Conservation (phyloP, 805 yeast species). For the Barnettozyma californica region DNA sequence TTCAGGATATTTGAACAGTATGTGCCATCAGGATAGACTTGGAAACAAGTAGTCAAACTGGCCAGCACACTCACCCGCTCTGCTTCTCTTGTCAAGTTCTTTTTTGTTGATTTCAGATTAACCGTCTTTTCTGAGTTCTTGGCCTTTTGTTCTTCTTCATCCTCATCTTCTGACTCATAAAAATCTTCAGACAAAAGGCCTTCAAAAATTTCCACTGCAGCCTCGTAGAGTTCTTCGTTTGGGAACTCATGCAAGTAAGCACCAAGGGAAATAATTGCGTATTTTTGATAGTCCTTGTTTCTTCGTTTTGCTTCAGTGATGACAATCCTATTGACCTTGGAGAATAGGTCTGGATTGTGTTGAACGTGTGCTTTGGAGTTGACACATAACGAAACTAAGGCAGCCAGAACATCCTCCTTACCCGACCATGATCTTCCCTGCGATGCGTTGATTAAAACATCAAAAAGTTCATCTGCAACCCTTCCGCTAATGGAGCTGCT, state of each 20-base stretch:
- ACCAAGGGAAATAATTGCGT: slow-evolving; percentile 50
- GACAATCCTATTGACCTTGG: slow-evolving; percentile 39
- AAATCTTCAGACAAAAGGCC: slow-evolving; percentile 34
- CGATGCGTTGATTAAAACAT: slow-evolving; percentile 51
- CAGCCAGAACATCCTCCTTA: slow-evolving; percentile 68
- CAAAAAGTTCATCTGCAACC: slow-evolving; percentile 36
- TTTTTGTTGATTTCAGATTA: slow-evolving; percentile 34
- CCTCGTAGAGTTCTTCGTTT: slow-evolving; percentile 26
- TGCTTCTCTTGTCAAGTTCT: slow-evolving; percentile 45
- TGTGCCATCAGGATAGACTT: slow-evolving; percentile 16
- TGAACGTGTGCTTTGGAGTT: slow-evolving; percentile 37
- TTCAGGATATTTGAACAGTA: slow-evolving; percentile 19
- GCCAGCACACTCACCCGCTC: slow-evolving; percentile 34
- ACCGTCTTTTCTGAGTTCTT: slow-evolving; percentile 20
- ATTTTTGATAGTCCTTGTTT: slow-evolving; percentile 57
- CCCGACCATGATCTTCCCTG: slow-evolving; percentile 86
- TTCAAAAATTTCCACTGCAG: slow-evolving; percentile 28
- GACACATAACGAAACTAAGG: slow-evolving; percentile 54
- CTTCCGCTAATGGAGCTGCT: slow-evolving; percentile 20
- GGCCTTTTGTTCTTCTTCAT: slow-evolving; percentile 31
- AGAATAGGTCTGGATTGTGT: slow-evolving; percentile 28
- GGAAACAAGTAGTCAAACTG: slow-evolving; percentile 33
- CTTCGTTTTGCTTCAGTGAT: slow-evolving; percentile 59
- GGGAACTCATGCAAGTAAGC: slow-evolving; percentile 39
- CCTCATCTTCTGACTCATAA: slow-evolving; percentile 36